A percentile compares a stretch with the other conserved stretches of the same genome.
These are phyloP conservation scores for Nicotiana knightiana DNA, from an alignment of 257 asterid genomes.

Conservation along the genomic window DNA sequence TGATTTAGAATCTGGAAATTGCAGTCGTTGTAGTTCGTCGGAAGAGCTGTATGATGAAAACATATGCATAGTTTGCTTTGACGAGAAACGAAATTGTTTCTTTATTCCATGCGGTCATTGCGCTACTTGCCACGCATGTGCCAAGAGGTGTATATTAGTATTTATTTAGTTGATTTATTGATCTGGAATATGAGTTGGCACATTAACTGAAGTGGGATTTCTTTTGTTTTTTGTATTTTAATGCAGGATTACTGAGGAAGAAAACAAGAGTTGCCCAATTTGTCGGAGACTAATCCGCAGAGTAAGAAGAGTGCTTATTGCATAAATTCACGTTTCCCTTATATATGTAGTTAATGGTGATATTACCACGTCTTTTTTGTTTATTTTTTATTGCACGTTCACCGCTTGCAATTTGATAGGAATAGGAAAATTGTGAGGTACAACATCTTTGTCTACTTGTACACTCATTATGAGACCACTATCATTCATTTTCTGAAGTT, in stretches of 20 bases:
- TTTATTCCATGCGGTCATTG: conserved; percentile 74
- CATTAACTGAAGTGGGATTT: background rate
- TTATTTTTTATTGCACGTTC: background rate
- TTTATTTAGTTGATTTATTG: background rate
- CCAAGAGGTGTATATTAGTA: conserved; percentile 36
- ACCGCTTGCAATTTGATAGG: background rate
- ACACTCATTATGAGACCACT: no score
- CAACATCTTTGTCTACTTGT: background rate
- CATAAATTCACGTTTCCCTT: background rate
- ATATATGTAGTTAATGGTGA: background rate
- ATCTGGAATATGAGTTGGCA: background rate
- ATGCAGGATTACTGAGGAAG: conserved; percentile 38
- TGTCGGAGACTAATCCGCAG: conserved; percentile 36
- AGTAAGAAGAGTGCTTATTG: conserved; percentile 24
- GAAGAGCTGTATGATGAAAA: conserved; percentile 60
- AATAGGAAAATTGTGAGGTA: background rate
- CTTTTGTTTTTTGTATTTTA: background rate
- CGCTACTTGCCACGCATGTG: conserved; percentile 51
- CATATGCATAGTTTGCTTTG: conserved; percentile 68
- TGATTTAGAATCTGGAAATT: conserved; percentile 35
- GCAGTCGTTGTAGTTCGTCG: conserved; percentile 24
- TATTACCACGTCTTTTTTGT: background rate
- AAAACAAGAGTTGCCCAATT: conserved; percentile 41
- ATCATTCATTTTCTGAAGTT: no score
- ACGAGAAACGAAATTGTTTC: conserved; percentile 44